A percentile compares a stretch with the other conserved stretches of the same genome.
Conservation (phyloP, 73 alveolate species). For the Paramecium sonneborni region DNA sequence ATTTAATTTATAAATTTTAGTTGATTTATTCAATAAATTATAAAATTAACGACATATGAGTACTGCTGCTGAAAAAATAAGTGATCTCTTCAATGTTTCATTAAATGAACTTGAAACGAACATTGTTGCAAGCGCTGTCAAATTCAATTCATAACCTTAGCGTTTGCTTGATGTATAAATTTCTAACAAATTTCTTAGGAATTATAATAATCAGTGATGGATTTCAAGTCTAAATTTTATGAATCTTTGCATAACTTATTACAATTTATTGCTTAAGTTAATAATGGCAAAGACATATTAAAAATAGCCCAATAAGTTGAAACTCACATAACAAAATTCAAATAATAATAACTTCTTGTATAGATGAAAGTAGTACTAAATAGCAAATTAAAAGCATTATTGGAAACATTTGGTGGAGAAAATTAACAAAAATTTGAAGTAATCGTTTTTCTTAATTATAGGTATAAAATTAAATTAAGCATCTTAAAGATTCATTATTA, state of each 20-base stretch:
- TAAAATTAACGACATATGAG: conserved; percentile 30
- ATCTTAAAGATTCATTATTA: conserved; percentile 1
- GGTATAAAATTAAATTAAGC: conserved; percentile 6
- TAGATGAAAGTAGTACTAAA: conserved; percentile 15
- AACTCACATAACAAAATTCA: conserved; percentile 12
- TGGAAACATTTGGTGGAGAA: conserved; percentile 32
- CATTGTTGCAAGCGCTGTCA: conserved; percentile 13
- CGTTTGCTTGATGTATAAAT: conserved; percentile 2
- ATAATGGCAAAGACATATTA: conserved; percentile 43
- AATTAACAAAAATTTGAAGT: conserved; percentile 20
- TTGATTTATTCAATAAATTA: not conserved
- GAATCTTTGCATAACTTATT: conserved; percentile 16
- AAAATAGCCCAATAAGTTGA: conserved; percentile 48
- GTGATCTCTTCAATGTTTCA: conserved; percentile 38
- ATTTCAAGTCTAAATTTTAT: conserved; percentile 15
- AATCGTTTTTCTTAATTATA: not conserved
- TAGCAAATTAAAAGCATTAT: not conserved
- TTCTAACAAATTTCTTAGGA: not conserved
- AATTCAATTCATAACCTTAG: conserved; percentile 30
- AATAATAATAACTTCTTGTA: conserved; percentile 14
- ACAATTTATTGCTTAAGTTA: not conserved
- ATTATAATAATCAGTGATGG: conserved; percentile 16
- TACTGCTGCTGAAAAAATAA: conserved; percentile 42
- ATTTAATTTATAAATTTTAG: not conserved
- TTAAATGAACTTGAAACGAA: conserved; percentile 22